These are phyloP conservation scores for Colletotrichum sojae DNA, from an alignment of 2,329 filamentous ascomycete genomes.

Conservation along the genomic window DNA sequence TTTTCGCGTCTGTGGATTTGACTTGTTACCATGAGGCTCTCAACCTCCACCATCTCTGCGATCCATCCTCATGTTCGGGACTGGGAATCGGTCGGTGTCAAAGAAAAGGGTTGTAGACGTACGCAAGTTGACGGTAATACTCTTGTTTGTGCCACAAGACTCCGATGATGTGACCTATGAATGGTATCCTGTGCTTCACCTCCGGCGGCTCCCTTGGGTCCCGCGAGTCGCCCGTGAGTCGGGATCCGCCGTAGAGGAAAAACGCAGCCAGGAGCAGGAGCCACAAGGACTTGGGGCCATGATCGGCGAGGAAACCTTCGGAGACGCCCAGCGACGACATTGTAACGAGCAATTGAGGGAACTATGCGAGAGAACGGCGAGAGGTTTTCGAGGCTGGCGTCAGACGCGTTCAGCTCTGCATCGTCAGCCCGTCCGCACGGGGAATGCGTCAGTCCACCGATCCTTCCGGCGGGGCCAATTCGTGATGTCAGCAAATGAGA, in stretches of 20 bases:
- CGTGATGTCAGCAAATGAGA: too few species aligned
- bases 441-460: too few species aligned
- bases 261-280: conserved; percentile 36
- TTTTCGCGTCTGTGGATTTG: conserved; percentile 31
- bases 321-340: neutral
- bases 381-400: too few species aligned
- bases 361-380: too few species aligned
- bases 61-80: neutral
- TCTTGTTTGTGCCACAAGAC: conserved; percentile 53
- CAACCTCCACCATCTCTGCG: neutral
- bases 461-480: too few species aligned
- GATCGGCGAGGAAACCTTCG: conserved; percentile 41
- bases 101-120: conserved; percentile 22
- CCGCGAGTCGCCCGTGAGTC: neutral
- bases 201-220: conserved; percentile 59
- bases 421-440: too few species aligned
- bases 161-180: conserved; percentile 62
- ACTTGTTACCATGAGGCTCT: neutral
- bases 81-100: too few species aligned
- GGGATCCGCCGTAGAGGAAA: conserved; percentile 3
- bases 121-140: conserved; percentile 58
- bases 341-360: too few species aligned
- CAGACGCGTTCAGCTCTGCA: too few species aligned
- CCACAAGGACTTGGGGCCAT: conserved; percentile 46
- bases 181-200: conserved; percentile 56